phyloP scores from a whole-genome alignment of 139 green algal genomes.

The Auxenochlorella pyrenoidosa region DNA sequence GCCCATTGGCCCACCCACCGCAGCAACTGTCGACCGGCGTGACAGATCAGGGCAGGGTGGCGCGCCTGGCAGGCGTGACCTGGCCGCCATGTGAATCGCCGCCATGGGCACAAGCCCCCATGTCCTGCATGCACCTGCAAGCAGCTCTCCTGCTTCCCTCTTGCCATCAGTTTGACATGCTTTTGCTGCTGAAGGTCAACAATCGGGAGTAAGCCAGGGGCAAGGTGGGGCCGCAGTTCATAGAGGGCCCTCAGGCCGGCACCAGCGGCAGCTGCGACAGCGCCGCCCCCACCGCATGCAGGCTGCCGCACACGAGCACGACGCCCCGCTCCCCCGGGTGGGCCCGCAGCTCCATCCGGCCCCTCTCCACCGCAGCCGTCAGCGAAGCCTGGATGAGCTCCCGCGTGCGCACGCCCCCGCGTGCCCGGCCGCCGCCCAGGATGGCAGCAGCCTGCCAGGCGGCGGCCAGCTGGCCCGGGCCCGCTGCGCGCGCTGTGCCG shows the following conservation, averaged over 20 bases:
- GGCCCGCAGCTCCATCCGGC: constrained; percentile 64
- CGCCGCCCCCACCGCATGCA: constrained; percentile 74
- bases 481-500: constrained; percentile 41
- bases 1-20: too few relatives aligned
- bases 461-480: constrained; percentile 71
- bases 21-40: too few relatives aligned
- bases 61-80: too few relatives aligned
- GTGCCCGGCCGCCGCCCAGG: neutral
- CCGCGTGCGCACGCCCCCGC: constrained; percentile 31
- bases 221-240: too few relatives aligned
- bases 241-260: neutral
- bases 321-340: constrained; percentile 35
- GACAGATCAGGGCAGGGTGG: too few relatives aligned
- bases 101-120: too few relatives aligned
- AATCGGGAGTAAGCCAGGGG: too few relatives aligned
- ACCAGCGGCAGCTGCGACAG: constrained; percentile 29
- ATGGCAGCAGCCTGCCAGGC: constrained; percentile 59
- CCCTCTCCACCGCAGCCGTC: constrained; percentile 63
- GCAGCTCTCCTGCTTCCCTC: too few relatives aligned
- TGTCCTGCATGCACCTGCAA: too few relatives aligned
- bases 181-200: too few relatives aligned
- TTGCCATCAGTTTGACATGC: too few relatives aligned
- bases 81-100: too few relatives aligned
- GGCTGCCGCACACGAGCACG: constrained; percentile 75
- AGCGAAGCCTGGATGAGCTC: constrained; percentile 79